Evolutionary conservation across 164 flowering plant species (phyloP), one percentile per base, ranked within the genome.

Genomic region (Saururus chinensis): DNA sequence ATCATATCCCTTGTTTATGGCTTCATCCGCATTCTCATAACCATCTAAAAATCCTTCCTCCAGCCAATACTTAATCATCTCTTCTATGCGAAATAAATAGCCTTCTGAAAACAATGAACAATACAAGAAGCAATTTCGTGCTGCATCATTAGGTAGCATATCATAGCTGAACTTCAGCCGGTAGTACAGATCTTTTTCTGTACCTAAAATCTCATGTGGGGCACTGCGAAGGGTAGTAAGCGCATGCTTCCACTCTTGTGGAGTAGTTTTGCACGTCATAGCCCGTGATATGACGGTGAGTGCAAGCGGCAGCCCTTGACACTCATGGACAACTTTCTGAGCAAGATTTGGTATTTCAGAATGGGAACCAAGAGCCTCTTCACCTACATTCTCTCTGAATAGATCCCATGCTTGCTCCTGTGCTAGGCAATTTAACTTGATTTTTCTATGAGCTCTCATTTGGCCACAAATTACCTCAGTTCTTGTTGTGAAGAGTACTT

Each of bases 141-240:
- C 13, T 11, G 23, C n/a, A 19, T 51, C 59, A 9, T 49, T 35
- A 9, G 17, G 41, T 23, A 68, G 53, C n/a, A 16, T 41, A 21
- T 68, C 71, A 40, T 63, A 68, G 55, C 63, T 68, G n/a, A 57
- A 40, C 41, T 63, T 63, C 63, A 68, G 58, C 37, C 20, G 60
- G 4, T 7, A 10, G 51, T 53, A 45, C 8, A 61, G 37, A 20
- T 52, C 9, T 4, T 42, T 14, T 14, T 25, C 56, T 64, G 56
- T 9, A 7, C 49, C 49, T 10, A 10, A 1, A 42, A 66, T 13
- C 20, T 60, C 64, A 20, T 13, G 9, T 19, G 62, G 40, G n/a
- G 54, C 23, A 4, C n/a, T 23, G 14, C 40, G 40, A 40, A 68
- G 22, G 0, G n/a, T 61, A 7, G 22, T 40, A 41, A 42, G 17